Percentiles rank a stretch among this genome's conserved stretches.
Conservation (phyloP, 2,329 filamentous ascomycete species). For the Cytospora leucostoma region DNA sequence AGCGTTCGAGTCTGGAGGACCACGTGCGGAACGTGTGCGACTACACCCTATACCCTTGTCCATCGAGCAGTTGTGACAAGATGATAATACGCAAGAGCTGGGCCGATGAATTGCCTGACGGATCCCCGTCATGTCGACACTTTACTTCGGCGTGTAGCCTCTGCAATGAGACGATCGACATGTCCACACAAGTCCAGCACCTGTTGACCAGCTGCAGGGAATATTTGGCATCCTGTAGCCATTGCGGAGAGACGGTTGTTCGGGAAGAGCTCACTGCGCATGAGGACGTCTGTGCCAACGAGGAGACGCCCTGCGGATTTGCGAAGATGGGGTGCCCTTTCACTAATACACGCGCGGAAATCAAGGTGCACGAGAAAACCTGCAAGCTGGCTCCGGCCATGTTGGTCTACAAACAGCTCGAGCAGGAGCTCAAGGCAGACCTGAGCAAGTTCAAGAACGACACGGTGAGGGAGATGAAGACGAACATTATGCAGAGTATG, state of each 20-base stretch:
- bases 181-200: conserved; percentile 35
- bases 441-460: no score
- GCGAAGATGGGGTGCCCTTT: conserved; percentile 40
- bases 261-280: conserved; percentile 45
- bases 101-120: conserved; percentile 38
- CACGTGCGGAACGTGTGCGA: conserved; percentile 60
- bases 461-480: conserved; percentile 7
- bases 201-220: conserved; percentile 47
- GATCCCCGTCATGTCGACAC: conserved; percentile 53
- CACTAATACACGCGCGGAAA: conserved; percentile 23
- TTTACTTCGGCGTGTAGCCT: conserved; percentile 32
- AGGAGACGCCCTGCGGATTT: conserved; percentile 30
- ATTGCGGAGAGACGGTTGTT: conserved; percentile 48
- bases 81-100: conserved; percentile 53
- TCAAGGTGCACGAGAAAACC: conserved; percentile 48
- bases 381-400: conserved; percentile 13
- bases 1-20: conserved; percentile 55
- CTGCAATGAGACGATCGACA: conserved; percentile 17
- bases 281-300: conserved; percentile 51
- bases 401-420: background rate
- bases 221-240: conserved; percentile 50
- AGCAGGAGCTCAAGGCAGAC: background rate
- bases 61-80: conserved; percentile 53
- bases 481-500: conserved; percentile 3
- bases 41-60: conserved; percentile 58